Evolutionary conservation across 1,284 basidiomycete species (phyloP).

Genomic region (Singerocomus inundabilis): DNA sequence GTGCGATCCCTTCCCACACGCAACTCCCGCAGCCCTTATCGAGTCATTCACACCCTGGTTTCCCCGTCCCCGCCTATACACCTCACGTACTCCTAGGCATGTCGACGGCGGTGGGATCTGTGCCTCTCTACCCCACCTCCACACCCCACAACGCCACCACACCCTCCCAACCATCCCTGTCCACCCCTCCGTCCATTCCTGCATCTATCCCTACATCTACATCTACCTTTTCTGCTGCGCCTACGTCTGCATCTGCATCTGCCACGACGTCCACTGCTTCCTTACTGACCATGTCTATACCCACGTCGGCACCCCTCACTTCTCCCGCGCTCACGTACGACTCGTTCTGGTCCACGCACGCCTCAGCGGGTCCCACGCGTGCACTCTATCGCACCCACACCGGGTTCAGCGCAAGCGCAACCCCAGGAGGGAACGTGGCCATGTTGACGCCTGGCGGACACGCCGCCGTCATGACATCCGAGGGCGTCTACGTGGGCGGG

Average conservation of each 20-base stretch:
- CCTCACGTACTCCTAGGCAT: slow-evolving; percentile 10
- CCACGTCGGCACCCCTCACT: slow-evolving; percentile 15
- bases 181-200: background rate
- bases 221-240: too few relatives aligned
- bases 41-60: slow-evolving; percentile 15
- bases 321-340: slow-evolving; percentile 52
- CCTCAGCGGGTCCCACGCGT: slow-evolving; percentile 27
- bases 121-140: background rate
- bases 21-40: slow-evolving; percentile 8
- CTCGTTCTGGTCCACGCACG: slow-evolving; percentile 62
- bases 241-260: too few relatives aligned
- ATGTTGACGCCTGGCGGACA: slow-evolving; percentile 34
- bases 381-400: slow-evolving; percentile 34
- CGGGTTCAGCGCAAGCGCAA: slow-evolving; percentile 28
- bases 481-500: slow-evolving; percentile 34
- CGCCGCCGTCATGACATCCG: slow-evolving; percentile 32
- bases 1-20: background rate
- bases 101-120: background rate
- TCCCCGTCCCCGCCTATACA: slow-evolving; percentile 1
- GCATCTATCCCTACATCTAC: background rate
- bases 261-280: background rate
- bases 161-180: background rate
- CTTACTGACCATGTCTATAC: slow-evolving; percentile 4
- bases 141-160: slow-evolving; percentile 1
- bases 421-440: slow-evolving; percentile 29